phyloP scores from a whole-genome alignment of 2,329 filamentous ascomycete genomes.

The Thyridium curvatum region DNA sequence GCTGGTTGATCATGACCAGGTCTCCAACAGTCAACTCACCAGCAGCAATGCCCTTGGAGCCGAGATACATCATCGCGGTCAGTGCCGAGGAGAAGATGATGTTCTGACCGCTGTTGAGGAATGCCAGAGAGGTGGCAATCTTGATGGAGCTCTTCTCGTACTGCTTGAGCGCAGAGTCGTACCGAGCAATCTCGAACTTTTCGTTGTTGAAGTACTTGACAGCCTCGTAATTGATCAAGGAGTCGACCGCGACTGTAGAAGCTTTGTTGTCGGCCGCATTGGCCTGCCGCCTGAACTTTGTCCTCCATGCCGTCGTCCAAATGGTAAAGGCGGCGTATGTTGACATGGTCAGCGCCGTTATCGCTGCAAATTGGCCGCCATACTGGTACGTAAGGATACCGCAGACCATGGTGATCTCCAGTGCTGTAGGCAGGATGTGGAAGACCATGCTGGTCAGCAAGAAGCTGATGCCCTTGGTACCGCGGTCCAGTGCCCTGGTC shows the following conservation, averaged over 20 bases:
- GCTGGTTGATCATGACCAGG: slow-evolving; percentile 96
- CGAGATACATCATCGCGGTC: slow-evolving; percentile 97
- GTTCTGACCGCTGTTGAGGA: slow-evolving; percentile 93
- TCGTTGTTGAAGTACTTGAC: slow-evolving; percentile 99
- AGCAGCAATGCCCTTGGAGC: slow-evolving; percentile 77
- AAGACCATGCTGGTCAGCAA: slow-evolving; percentile 97
- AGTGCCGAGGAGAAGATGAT: slow-evolving; percentile 93
- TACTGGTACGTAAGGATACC: slow-evolving; percentile 97
- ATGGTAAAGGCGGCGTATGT: slow-evolving; percentile 97
- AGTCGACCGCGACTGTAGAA: slow-evolving; percentile 92
- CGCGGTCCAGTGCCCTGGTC: slow-evolving; percentile 89
- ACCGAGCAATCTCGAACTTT: slow-evolving; percentile 83
- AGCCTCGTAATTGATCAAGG: slow-evolving; percentile 96
- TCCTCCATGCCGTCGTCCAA: slow-evolving; percentile 92
- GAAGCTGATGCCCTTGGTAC: slow-evolving; percentile 98
- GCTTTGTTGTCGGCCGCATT: slow-evolving; percentile 96
- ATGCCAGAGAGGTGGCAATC: slow-evolving; percentile 85
- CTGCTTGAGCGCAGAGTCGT: slow-evolving; percentile 76
- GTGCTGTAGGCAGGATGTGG: slow-evolving; percentile 84
- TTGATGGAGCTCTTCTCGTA: slow-evolving; percentile 97
- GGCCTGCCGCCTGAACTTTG: slow-evolving; percentile 89
- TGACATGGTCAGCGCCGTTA: slow-evolving; percentile 86
- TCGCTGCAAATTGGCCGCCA: slow-evolving; percentile 82
- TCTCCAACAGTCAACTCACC: slow-evolving; percentile 87
- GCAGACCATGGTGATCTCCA: slow-evolving; percentile 94